Conservation (phyloP, 257 asterid species). For the Ilex aquifolium region DNA sequence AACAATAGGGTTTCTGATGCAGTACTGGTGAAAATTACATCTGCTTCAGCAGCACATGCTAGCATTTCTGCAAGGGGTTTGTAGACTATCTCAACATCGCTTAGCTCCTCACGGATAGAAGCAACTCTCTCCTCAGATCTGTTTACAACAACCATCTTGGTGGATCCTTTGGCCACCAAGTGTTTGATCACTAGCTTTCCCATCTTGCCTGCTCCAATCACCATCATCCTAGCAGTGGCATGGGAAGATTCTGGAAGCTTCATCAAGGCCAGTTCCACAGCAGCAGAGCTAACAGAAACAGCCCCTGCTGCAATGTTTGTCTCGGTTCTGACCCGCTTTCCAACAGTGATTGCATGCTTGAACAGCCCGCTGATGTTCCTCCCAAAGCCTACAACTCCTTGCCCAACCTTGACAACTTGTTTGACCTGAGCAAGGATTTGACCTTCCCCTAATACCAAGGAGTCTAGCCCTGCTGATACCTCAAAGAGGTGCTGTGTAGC, state of each 20-base stretch:
- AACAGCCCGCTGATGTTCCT: conserved; percentile 91
- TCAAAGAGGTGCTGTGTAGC: conserved; percentile 92
- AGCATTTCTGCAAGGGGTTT: conserved; percentile 66
- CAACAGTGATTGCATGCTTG: conserved; percentile 90
- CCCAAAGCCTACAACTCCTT: conserved; percentile 82
- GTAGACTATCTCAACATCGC: conserved; percentile 60
- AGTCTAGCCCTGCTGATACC: conserved; percentile 92
- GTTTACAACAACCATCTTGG: conserved; percentile 78
- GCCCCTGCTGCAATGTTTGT: conserved; percentile 94
- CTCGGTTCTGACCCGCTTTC: conserved; percentile 87
- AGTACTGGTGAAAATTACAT: conserved; percentile 82
- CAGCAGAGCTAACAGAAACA: conserved; percentile 94
- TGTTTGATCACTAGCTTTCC: conserved; percentile 98
- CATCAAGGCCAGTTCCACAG: conserved; percentile 88
- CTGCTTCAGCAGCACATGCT: conserved; percentile 62
- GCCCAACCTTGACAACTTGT: conserved; percentile 92
- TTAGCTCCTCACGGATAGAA: conserved; percentile 68
- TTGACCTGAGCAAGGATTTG: conserved; percentile 94
- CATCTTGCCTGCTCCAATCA: conserved; percentile 95
- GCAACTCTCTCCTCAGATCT: conserved; percentile 72
- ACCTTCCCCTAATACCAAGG: conserved; percentile 94
- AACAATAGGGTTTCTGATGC: conserved; percentile 73
- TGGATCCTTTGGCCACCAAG: conserved; percentile 87
- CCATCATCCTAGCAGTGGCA: conserved; percentile 58
- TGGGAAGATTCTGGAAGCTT: conserved; percentile 74